Evolutionary conservation across 2,329 filamentous ascomycete genomes (phyloP).

Genomic region (Penicillium brevicompactum): DNA sequence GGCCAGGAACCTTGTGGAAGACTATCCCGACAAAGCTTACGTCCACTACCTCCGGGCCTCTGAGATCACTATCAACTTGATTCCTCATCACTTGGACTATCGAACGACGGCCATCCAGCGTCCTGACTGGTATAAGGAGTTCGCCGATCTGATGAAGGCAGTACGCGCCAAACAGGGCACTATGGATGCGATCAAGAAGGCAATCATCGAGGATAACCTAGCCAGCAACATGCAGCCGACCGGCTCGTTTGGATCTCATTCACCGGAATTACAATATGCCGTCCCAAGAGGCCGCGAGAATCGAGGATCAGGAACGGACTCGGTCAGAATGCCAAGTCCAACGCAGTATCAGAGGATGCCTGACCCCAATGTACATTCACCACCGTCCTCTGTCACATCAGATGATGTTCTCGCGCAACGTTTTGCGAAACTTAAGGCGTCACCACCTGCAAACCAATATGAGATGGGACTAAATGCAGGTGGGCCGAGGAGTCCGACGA

Average conservation of each 20-base stretch:
- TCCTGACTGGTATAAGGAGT: constrained; percentile 52
- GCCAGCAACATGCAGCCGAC: constrained; percentile 32
- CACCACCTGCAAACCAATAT: constrained; percentile 10
- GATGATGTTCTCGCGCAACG: constrained; percentile 44
- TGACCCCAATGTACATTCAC: constrained; percentile 23
- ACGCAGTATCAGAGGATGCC: constrained; percentile 37
- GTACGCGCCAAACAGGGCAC: constrained; percentile 45
- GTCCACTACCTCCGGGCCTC: constrained; percentile 82
- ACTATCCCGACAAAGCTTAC: constrained; percentile 69
- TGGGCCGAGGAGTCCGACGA: constrained; percentile 4
- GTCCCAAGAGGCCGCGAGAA: constrained; percentile 27
- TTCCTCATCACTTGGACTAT: constrained; percentile 77
- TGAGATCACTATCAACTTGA: constrained; percentile 73
- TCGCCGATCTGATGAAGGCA: constrained; percentile 53
- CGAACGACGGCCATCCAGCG: constrained; percentile 58
- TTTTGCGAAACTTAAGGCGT: constrained; percentile 43
- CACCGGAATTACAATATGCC: constrained; percentile 14
- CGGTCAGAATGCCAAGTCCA: constrained; percentile 44
- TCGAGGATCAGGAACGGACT: constrained; percentile 17
- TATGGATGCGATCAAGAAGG: constrained; percentile 45
- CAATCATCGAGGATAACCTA: constrained; percentile 42
- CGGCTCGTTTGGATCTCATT: constrained; percentile 10
- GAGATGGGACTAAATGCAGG: not conserved
- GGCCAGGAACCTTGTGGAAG: constrained; percentile 34
- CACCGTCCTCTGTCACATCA: constrained; percentile 29